These are phyloP conservation scores for Blastobotrys proliferans DNA, from an alignment of 1,139 yeast species.

Conservation along the genomic window DNA sequence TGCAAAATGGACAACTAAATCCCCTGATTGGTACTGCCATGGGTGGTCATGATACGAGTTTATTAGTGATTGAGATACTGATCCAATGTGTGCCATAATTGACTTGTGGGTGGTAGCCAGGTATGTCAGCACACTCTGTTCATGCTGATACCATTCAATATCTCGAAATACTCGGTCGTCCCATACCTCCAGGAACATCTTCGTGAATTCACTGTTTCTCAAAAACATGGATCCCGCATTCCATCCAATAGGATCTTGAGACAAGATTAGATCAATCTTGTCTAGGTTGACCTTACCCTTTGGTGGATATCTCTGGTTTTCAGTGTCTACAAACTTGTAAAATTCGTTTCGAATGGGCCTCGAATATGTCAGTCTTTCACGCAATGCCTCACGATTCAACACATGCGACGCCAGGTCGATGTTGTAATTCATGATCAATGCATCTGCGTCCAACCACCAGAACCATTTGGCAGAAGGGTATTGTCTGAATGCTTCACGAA, in stretches of 20 bases:
- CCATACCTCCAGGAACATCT: conserved; percentile 19
- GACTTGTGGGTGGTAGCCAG: background rate
- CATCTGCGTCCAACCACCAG: conserved; percentile 36
- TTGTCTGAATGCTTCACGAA: conserved; percentile 27
- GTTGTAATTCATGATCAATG: conserved; percentile 31
- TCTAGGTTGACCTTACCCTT: no score
- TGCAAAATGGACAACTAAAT: conserved; percentile 7
- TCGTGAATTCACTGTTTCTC: conserved; percentile 27
- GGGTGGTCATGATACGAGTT: conserved; percentile 2
- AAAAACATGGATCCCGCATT: conserved; percentile 38
- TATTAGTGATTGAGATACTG: conserved; percentile 4
- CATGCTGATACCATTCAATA: conserved; percentile 13
- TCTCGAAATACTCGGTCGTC: conserved; percentile 11
- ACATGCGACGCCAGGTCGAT: conserved; percentile 31
- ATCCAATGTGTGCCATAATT: background rate
- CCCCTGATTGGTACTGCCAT: conserved; percentile 1
- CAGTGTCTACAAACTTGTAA: conserved; percentile 20
- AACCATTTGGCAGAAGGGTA: conserved; percentile 35
- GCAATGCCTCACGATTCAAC: conserved; percentile 29
- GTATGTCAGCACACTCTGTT: conserved; percentile 2
- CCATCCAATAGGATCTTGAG: conserved; percentile 31
- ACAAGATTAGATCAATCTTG: conserved; percentile 25
- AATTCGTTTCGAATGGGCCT: conserved; percentile 22
- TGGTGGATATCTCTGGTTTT: conserved; percentile 19
- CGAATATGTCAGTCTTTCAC: conserved; percentile 24